These are phyloP conservation scores for Sorghum bicolor DNA, from an alignment of 176 grass and related monocot species.

Conservation along the genomic window DNA sequence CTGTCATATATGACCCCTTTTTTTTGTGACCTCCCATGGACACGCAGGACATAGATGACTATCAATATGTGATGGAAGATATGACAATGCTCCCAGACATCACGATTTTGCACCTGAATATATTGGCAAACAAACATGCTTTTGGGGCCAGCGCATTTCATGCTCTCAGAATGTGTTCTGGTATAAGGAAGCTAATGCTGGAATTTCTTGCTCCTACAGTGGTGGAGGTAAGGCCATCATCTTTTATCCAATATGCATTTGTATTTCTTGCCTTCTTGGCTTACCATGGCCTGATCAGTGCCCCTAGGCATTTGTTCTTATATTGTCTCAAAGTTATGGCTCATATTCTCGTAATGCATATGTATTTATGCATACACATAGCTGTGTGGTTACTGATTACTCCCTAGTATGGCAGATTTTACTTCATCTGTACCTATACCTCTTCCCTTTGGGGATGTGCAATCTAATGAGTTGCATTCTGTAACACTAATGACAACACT, in stretches of 20 bases:
- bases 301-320: neutral
- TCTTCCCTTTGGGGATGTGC: neutral
- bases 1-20: neutral
- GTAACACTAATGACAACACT: neutral
- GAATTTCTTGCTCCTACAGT: neutral
- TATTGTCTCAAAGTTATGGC: neutral
- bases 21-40: neutral
- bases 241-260: neutral
- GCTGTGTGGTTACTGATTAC: neutral
- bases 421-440: neutral
- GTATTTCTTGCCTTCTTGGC: neutral
- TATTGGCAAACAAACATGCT: neutral
- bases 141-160: neutral
- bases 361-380: neutral
- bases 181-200: neutral
- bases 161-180: neutral
- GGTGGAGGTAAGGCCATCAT: neutral
- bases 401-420: neutral
- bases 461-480: neutral
- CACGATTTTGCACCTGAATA: neutral
- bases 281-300: neutral
- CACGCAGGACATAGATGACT: neutral
- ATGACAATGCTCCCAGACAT: conserved; percentile 27
- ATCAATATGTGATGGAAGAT: conserved; percentile 7
- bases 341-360: neutral